phyloP scores from a whole-genome alignment of 2,329 filamentous ascomycete genomes.

The Sphaerulina vaccinii region DNA sequence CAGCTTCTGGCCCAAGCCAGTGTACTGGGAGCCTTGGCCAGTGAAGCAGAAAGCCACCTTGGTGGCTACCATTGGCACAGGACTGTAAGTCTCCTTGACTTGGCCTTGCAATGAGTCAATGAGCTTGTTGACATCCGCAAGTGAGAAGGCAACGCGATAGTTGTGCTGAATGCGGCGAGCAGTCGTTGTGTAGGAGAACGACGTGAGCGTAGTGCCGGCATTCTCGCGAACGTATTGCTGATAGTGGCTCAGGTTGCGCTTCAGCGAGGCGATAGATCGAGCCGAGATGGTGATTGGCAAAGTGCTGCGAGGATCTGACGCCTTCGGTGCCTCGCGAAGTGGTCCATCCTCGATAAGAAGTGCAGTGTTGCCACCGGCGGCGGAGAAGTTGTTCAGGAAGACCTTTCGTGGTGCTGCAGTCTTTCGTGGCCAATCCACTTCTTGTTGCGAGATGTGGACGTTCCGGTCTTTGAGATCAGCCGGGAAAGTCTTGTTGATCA shows the following conservation, averaged over 20 bases:
- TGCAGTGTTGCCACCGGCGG: constrained; percentile 55
- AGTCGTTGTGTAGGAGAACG: constrained; percentile 53
- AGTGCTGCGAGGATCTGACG: constrained; percentile 47
- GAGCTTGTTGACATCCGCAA: constrained; percentile 49
- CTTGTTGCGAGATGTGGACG: constrained; percentile 51
- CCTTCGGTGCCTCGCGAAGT: constrained; percentile 42
- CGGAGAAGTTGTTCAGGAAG: constrained; percentile 56
- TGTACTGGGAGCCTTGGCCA: constrained; percentile 55
- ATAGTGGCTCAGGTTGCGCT: constrained; percentile 51
- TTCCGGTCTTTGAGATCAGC: constrained; percentile 54
- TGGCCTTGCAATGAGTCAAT: constrained; percentile 48
- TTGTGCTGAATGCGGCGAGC: constrained; percentile 56
- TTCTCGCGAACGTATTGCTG: constrained; percentile 49
- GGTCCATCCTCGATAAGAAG: constrained; percentile 54
- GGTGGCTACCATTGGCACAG: constrained; percentile 53
- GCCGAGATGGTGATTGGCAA: constrained; percentile 52
- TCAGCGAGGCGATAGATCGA: constrained; percentile 52
- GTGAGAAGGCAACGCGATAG: constrained; percentile 51
- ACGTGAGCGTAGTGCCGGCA: constrained; percentile 47
- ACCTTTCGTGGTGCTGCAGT: constrained; percentile 50
- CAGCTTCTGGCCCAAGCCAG: constrained; percentile 50
- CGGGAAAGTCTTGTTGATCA: constrained; percentile 57
- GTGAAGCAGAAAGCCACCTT: constrained; percentile 55
- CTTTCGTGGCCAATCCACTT: constrained; percentile 48
- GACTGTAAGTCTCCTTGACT: constrained; percentile 52